Evolutionary conservation across 2,329 filamentous ascomycete species (phyloP).

Genomic region (Fonsecaea multimorphosa): DNA sequence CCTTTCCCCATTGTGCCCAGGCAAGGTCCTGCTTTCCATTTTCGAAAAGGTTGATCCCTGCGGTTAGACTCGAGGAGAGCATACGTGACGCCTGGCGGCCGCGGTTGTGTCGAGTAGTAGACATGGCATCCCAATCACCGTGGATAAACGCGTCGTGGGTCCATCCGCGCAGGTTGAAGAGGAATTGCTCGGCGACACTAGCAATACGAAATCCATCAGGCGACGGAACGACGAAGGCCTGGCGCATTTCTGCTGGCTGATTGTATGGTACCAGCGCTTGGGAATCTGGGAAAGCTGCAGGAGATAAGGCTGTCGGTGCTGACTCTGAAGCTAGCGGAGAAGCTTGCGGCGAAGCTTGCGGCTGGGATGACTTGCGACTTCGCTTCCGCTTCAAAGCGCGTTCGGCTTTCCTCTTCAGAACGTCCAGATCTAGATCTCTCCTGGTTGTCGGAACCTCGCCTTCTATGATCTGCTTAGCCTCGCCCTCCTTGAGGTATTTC

Average conservation of each 20-base stretch:
- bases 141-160: constrained; percentile 31
- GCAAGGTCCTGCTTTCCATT: constrained; percentile 27
- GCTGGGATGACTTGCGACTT: constrained; percentile 11
- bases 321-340: constrained; percentile 13
- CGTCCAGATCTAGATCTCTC: background rate
- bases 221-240: constrained; percentile 13
- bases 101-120: constrained; percentile 22
- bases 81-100: constrained; percentile 29
- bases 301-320: constrained; percentile 1
- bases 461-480: constrained; percentile 28
- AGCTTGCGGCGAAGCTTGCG: constrained; percentile 1
- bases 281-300: constrained; percentile 9
- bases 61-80: constrained; percentile 25
- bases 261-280: constrained; percentile 8
- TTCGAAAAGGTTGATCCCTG: constrained; percentile 31
- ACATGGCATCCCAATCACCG: constrained; percentile 28
- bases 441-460: constrained; percentile 15
- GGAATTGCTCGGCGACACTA: constrained; percentile 22
- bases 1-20: constrained; percentile 27
- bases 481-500: constrained; percentile 33
- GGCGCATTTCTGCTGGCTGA: background rate
- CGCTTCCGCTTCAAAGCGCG: constrained; percentile 27
- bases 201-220: constrained; percentile 21
- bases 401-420: constrained; percentile 5
- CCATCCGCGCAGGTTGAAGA: constrained; percentile 31